Conservation (phyloP, 371 early-diverging fungal species). For the Neoconidiobolus thromboides region DNA sequence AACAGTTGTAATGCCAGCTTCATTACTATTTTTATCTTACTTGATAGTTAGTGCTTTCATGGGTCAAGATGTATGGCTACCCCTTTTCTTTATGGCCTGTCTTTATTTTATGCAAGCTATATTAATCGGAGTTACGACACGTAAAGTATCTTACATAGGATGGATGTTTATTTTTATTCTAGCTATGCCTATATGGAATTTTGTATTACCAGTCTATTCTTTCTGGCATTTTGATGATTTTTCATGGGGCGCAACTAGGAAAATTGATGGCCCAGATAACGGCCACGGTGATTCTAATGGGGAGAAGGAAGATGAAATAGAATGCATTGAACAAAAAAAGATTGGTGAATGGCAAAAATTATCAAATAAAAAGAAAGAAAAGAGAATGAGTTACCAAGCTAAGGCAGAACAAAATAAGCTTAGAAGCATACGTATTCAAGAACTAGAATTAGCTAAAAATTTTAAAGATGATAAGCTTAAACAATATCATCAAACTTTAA, state of each 20-base stretch:
- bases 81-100: conserved; percentile 48
- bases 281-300: conserved; percentile 12
- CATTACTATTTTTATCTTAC: conserved; percentile 41
- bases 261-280: conserved; percentile 46
- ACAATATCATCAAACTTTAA: too few species aligned
- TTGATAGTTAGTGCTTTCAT: conserved; percentile 25
- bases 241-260: conserved; percentile 94
- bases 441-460: too few species aligned
- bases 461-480: too few species aligned
- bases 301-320: too few species aligned
- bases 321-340: too few species aligned
- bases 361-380: too few species aligned
- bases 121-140: conserved; percentile 68
- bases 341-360: too few species aligned
- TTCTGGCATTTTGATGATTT: conserved; percentile 99
- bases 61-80: conserved; percentile 32
- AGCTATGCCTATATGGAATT: conserved; percentile 89
- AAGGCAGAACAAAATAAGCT: too few species aligned
- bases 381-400: too few species aligned
- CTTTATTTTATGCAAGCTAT: conserved; percentile 79
- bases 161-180: conserved; percentile 91
- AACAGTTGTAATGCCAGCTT: conserved; percentile 88
- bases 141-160: conserved; percentile 68
- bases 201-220: conserved; percentile 88
- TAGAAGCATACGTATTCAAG: too few species aligned